phyloP scores from a whole-genome alignment of 805 yeast genomes.

The Hanseniaspora pseudoguilliermondii region DNA sequence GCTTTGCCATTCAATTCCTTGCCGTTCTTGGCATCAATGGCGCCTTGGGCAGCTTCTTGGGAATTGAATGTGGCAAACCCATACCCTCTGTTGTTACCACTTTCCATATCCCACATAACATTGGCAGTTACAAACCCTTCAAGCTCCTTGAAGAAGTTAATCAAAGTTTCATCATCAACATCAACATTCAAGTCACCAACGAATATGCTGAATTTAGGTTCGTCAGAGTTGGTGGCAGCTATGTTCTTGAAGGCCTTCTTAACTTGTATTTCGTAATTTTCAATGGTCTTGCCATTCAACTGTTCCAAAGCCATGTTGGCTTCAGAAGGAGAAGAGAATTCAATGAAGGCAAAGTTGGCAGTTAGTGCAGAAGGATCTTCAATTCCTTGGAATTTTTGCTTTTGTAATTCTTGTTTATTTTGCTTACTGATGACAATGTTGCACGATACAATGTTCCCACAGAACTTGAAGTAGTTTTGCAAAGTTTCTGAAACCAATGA shows the following conservation, averaged over 20 bases:
- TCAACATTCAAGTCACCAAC: slow-evolving; percentile 79
- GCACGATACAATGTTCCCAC: slow-evolving; percentile 49
- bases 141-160: slow-evolving; percentile 43
- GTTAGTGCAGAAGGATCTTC: slow-evolving; percentile 2
- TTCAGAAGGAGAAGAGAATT: slow-evolving; percentile 42
- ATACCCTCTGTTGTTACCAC: slow-evolving; percentile 82
- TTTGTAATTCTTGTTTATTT: slow-evolving; percentile 39
- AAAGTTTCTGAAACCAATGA: slow-evolving; percentile 51
- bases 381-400: slow-evolving; percentile 5
- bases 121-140: slow-evolving; percentile 65
- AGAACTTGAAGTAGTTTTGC: slow-evolving; percentile 47
- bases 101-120: slow-evolving; percentile 96
- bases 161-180: slow-evolving; percentile 63
- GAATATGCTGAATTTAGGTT: slow-evolving; percentile 58
- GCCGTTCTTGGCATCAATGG: slow-evolving; percentile 65
- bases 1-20: slow-evolving; percentile 58
- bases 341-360: slow-evolving; percentile 67
- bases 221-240: slow-evolving; percentile 32
- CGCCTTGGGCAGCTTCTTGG: slow-evolving; percentile 58
- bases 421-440: slow-evolving; percentile 70
- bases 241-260: slow-evolving; percentile 81
- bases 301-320: slow-evolving; percentile 54
- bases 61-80: slow-evolving; percentile 72
- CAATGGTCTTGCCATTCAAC: slow-evolving; percentile 46
- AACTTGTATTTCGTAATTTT: slow-evolving; percentile 45